Base-by-base conservation (phyloP, 192 early-diverging fungal species). In the Radiomyces spectabilis region DNA sequence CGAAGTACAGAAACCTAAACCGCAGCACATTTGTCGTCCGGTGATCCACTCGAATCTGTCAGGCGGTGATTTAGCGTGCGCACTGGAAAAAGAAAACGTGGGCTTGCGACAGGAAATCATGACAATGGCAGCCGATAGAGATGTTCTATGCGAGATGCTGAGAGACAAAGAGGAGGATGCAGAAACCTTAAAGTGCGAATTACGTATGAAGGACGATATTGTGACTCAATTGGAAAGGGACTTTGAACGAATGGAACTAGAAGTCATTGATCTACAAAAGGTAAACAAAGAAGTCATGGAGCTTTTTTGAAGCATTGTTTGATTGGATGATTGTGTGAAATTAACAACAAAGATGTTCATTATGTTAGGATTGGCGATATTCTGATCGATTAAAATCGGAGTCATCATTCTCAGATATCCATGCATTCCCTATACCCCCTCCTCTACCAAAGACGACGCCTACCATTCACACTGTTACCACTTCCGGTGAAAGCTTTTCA, bases 141-240 rank as follows among this genome's bases (percentile, higher is more conserved):
- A 70, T 15, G 52, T 35, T 7, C 35, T 66, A 16, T 60, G 42
- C 16, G 40, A 46, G 15, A 41, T 59, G 51, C 21, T 66, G 29
- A 38, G 49, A 45, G 61, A 63, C 16, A 70, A 60, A 37, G 61
- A 63, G 6, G 53, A 70, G 27, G 62, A 56, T 31, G 49, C 54
- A 4, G 48, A 70, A 42, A 47, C 42, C 19, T 38, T 70, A 21
- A 60, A 70, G 34, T 41, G 51, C n/a, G 68, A 70, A 47, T 43
- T 70, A 22, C 43, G 35, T 10, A 30, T 63, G 18, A 70, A 70
- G 33, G 68, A 70, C 51, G 52, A 44, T 12, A 55, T 70, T 25
- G 61, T 70, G 5, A 53, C 53, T n/a, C 61, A 70, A 40, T 41
- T 70, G 6, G 68, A 70, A 44, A 53, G 61, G 22, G 68, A 64